These are phyloP conservation scores for Cladorrhinum sp. DNA, from an alignment of 2,329 filamentous ascomycete species.

Conservation along the genomic window DNA sequence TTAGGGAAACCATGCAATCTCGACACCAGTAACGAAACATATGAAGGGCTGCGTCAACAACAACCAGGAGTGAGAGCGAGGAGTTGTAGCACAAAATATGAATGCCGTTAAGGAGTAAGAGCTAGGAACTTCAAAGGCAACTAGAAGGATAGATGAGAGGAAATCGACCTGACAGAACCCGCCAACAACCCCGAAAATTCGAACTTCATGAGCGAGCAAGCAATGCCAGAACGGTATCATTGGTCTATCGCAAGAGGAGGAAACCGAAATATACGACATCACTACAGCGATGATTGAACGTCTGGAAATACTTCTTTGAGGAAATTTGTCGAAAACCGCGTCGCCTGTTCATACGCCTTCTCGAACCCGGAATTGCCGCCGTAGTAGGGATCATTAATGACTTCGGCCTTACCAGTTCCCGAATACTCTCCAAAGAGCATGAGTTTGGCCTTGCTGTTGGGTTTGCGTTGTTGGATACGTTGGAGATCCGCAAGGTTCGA, in stretches of 20 bases:
- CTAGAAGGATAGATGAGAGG: not conserved
- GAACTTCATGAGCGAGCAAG: not conserved
- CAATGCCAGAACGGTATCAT: slow-evolving; percentile 9
- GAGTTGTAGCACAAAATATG: not conserved
- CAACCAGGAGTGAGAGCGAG: not conserved
- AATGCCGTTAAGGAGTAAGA: not conserved
- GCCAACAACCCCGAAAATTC: not conserved
- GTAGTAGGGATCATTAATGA: slow-evolving; percentile 89
- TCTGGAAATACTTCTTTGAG: slow-evolving; percentile 56
- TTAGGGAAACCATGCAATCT: not conserved
- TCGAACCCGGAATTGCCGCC: slow-evolving; percentile 79
- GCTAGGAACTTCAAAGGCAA: not conserved
- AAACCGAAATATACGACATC: slow-evolving; percentile 2
- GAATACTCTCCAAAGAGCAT: slow-evolving; percentile 84
- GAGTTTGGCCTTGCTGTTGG: slow-evolving; percentile 61
- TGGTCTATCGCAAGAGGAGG: slow-evolving; percentile 9
- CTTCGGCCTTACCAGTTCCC: slow-evolving; percentile 63
- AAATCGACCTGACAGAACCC: not conserved
- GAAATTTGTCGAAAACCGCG: slow-evolving; percentile 74
- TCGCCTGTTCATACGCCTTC: slow-evolving; percentile 80
- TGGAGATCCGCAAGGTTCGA: slow-evolving; percentile 72
- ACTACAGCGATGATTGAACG: slow-evolving; percentile 23
- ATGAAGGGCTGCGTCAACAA: not conserved
- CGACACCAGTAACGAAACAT: not conserved
- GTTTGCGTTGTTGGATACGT: slow-evolving; percentile 55